Evolutionary conservation across 2,329 filamentous ascomycete species (phyloP), one percentile per base, ranked within the genome.

Genomic region (Epichloe gansuensis): DNA sequence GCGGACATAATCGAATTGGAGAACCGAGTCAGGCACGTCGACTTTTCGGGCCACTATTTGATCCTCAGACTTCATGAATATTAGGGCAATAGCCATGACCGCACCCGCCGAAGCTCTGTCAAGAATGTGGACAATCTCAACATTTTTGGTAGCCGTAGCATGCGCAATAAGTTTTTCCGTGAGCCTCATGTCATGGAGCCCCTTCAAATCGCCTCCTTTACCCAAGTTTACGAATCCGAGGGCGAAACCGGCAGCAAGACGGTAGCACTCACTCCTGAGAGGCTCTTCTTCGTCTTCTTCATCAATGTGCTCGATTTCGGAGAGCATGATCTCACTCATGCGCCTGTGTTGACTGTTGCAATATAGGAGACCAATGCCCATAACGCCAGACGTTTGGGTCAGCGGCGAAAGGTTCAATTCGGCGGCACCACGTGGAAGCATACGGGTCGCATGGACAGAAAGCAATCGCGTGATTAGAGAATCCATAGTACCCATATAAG

Each of bases 321-420:
- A 97, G 49, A 98, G 80, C 89, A 98, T 96, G 17, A 97, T 89
- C 66, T 98, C 93, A 63, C 89, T 97, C 93, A 98, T 98, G 39
- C 94, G 84, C 34, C 94, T 86, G 68, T 98, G 94, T 62, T 97
- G 91, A 31, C 90, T 96, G 64, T 90, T 86, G 69, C 86, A 94
- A 67, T 97, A 98, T 1, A 98, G 74, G 41, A 98, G 71, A 0
- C 93, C 93, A 58, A 98, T 95, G 2, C 93, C 93, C 89, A 98
- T 94, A 42, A 98, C 85, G 21, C 90, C 93, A 1, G 91, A 93
- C 0, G 93, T 97, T 66, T 98, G 93, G 0, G 91, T 96, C 17
- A 95, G 75, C 4, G 89, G 87, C 2, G 91, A 95, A 2, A 98
- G 70, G 59, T 98, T 98, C 11, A 98, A 75, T 66, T 98, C 93